Evolutionary conservation across 768 basidiomycete species (phyloP).

Genomic region (Suillus variegatus): DNA sequence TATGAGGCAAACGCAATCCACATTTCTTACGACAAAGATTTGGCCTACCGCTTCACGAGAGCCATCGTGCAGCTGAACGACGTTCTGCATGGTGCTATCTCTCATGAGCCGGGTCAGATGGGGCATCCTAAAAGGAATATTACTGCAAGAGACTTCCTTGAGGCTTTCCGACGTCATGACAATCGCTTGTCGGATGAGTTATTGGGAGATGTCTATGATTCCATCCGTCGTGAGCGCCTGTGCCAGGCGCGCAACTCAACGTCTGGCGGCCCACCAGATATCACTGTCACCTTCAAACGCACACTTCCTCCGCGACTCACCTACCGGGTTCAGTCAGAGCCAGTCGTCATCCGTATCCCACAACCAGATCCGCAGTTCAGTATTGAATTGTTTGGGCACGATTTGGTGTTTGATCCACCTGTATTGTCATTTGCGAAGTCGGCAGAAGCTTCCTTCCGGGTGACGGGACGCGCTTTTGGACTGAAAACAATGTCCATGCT

Average conservation of each 20-base stretch:
- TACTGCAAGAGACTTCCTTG: conserved; percentile 76
- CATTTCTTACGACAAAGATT: conserved; percentile 81
- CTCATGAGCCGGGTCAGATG: conserved; percentile 58
- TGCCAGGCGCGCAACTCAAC: conserved; percentile 63
- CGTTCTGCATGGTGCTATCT: conserved; percentile 74
- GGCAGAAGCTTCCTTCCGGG: conserved; percentile 83
- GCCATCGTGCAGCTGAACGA: conserved; percentile 90
- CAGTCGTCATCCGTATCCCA: conserved; percentile 83
- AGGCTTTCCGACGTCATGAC: conserved; percentile 82
- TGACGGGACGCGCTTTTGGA: conserved; percentile 86
- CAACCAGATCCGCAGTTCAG: conserved; percentile 79
- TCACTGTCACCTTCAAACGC: conserved; percentile 70
- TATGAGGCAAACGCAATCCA: conserved; percentile 82
- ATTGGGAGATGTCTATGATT: conserved; percentile 76
- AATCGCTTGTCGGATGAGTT: conserved; percentile 73
- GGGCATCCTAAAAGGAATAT: conserved; percentile 59
- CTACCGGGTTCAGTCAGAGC: conserved; percentile 86
- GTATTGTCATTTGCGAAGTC: conserved; percentile 77
- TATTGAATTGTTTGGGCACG: conserved; percentile 86
- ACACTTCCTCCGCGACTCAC: conserved; percentile 77
- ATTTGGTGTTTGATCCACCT: conserved; percentile 85
- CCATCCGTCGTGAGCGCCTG: conserved; percentile 71
- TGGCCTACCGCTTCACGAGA: conserved; percentile 73
- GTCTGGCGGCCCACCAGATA: conserved; percentile 43
- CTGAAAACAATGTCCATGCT: conserved; percentile 81